Evolutionary conservation across 2,329 filamentous ascomycete genomes (phyloP).

Genomic region (Diaporthe australafricana): DNA sequence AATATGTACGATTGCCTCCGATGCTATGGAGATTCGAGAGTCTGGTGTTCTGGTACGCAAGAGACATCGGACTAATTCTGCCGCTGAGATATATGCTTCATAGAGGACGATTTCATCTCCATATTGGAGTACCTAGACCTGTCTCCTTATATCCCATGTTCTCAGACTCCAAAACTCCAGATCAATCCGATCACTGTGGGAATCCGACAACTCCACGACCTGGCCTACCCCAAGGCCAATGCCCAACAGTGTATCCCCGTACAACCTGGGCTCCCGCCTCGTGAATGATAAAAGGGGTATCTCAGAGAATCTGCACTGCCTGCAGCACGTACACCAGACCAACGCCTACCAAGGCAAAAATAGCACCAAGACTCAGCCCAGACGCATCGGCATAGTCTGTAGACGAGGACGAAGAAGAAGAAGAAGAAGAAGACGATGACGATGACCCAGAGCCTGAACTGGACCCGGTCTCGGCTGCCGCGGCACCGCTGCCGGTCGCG

Average conservation of each 20-base stretch:
- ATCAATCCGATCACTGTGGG: background rate
- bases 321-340: constrained; percentile 34
- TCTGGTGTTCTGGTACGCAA: too few species aligned
- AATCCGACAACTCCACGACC: background rate
- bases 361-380: constrained; percentile 19
- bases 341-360: constrained; percentile 23
- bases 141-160: too few species aligned
- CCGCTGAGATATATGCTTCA: background rate
- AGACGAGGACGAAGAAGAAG: constrained; percentile 7
- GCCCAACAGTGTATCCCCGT: background rate
- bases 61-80: background rate
- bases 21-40: too few species aligned
- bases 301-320: constrained; percentile 34
- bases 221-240: too few species aligned
- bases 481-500: background rate
- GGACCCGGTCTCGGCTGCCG: background rate
- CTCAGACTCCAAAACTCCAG: background rate
- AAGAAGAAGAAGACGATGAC: constrained; percentile 21
- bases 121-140: too few species aligned
- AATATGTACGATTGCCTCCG: too few species aligned
- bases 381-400: background rate
- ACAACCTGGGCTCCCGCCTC: background rate
- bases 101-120: too few species aligned
- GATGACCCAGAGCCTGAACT: background rate
- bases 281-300: background rate